Evolutionary conservation across 257 asterid species (phyloP), one percentile per base, ranked within the genome.

Genomic region (Avicennia marina): DNA sequence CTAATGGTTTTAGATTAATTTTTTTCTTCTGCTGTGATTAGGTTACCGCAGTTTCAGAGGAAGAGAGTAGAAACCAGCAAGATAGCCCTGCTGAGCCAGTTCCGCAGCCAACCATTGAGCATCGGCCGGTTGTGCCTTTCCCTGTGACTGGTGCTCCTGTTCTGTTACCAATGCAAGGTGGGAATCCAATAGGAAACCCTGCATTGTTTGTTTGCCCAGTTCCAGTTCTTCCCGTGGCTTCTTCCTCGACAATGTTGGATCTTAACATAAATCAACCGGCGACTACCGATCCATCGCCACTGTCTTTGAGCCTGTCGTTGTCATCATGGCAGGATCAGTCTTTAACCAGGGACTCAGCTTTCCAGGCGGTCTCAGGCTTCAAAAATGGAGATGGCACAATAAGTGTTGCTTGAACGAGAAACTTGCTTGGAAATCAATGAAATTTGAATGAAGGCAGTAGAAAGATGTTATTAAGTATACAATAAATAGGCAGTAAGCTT

Each of bases 1-100:
- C n/a, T 40, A 19, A 46, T 19, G 16, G 43, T 48, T 53, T 40
- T 18, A 33, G 3, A 11, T 57, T 16, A 6, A 43, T n/a, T 11
- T 43, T 6, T 43, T 13, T 43, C 20, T 6, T 40, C n/a, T n/a
- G n/a, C n/a, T 59, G 49, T 58, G 48, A 53, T 61, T 69, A 90
- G 98, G 96, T 81, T 45, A 53, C 87, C 70, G 54, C 75, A 25
- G 44, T 77, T 75, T 76, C 82, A n/a, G 51, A 51, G 36, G 94
- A 72, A 46, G 86, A 84, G 59, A 57, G 68, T 22, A 53, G 69
- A 26, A 64, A 38, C 42, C 75, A 57, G 48, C 75, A 78, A 63
- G 81, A 76, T 26, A 62, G 40, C 47, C 51, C 39, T 1, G 42
- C 62, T 17, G 61, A 41, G 60, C 53, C 51, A 24, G 29, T 42